A percentile compares a stretch with the other conserved stretches of the same genome.
Conservation (phyloP, 805 yeast genomes). For the Phaffomyces antillensis region DNA sequence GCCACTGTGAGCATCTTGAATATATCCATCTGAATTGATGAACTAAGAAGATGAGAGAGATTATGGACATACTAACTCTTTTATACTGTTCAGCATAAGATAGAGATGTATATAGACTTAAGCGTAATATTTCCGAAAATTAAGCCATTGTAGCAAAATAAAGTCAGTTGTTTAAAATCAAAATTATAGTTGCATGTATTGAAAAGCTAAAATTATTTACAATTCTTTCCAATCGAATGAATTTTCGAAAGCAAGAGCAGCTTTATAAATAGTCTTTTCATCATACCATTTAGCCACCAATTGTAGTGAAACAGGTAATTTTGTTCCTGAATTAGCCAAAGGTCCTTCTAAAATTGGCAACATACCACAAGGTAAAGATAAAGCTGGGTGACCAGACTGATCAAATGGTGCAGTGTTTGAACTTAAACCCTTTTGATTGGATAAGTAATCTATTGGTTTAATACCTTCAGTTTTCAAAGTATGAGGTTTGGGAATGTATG, state of each 20-base stretch:
- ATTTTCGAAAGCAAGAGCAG: conserved; percentile 1
- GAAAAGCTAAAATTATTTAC: background rate
- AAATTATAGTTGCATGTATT: too few relatives aligned
- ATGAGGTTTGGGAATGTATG: conserved; percentile 1
- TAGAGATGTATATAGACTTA: too few relatives aligned
- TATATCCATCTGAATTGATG: too few relatives aligned
- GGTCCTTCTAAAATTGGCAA: conserved; percentile 2
- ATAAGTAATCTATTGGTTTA: background rate
- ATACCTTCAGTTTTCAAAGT: background rate
- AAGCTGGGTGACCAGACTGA: conserved; percentile 2
- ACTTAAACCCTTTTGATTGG: conserved; percentile 1
- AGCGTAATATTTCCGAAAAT: too few relatives aligned
- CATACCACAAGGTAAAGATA: conserved; percentile 3
- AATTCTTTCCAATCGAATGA: conserved; percentile 1
- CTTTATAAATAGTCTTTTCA: background rate
- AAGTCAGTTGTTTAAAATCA: too few relatives aligned
- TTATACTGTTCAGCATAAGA: too few relatives aligned
- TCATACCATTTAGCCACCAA: conserved; percentile 2
- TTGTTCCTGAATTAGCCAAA: background rate
- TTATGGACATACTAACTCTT: too few relatives aligned
- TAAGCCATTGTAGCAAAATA: too few relatives aligned
- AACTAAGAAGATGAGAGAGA: too few relatives aligned
- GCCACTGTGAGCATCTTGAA: too few relatives aligned
- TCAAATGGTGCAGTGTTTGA: conserved; percentile 4
- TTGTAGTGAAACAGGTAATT: conserved; percentile 2